These are phyloP conservation scores for Mycena latifolia DNA, from an alignment of 768 basidiomycete genomes.

Conservation along the genomic window DNA sequence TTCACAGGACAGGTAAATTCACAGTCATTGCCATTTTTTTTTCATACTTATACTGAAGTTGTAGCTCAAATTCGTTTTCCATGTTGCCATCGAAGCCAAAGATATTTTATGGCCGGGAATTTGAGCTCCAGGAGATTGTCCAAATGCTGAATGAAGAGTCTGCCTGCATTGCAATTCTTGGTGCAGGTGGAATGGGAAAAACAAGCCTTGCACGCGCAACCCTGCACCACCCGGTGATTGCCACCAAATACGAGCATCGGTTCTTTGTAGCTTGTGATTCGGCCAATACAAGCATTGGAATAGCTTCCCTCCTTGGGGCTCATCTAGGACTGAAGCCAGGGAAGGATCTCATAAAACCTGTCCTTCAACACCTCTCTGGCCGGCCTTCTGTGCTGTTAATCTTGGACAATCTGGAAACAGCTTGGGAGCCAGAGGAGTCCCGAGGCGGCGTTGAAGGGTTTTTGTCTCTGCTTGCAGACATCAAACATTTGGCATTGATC, in stretches of 20 bases:
- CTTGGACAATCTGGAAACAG: no score
- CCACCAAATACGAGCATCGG: background rate
- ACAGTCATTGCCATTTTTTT: no score
- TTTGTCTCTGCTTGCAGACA: no score
- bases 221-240: background rate
- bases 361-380: background rate
- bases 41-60: background rate
- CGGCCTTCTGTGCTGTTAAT: background rate
- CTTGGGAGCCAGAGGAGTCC: no score
- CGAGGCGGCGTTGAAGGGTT: no score
- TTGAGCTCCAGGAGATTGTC: no score
- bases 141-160: no score
- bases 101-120: no score
- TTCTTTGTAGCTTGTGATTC: constrained; percentile 12
- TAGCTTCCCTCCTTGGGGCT: no score
- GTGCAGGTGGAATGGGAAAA: constrained; percentile 18
- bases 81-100: constrained; percentile 11
- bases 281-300: background rate
- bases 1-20: no score
- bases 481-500: constrained; percentile 10
- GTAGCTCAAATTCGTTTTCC: constrained; percentile 15
- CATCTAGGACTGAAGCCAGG: no score
- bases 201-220: constrained; percentile 12
- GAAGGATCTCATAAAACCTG: background rate
- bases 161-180: no score